Percentiles rank a stretch among this genome's conserved stretches.
Conservation (phyloP, 164 flowering plant genomes). For the Nelumbo lutea region DNA sequence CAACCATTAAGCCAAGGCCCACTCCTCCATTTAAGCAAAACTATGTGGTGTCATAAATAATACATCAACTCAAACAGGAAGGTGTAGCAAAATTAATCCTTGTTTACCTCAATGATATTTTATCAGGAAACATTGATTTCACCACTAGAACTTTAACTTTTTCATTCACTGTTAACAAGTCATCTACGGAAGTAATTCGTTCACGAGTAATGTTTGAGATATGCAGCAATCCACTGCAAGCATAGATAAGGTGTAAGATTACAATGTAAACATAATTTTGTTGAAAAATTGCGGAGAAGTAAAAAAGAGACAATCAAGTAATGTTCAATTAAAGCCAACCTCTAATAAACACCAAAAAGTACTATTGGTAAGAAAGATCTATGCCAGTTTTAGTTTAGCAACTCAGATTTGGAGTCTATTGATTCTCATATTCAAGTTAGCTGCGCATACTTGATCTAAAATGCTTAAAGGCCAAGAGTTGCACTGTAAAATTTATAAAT, state of each 20-base stretch:
- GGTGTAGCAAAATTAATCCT: not conserved
- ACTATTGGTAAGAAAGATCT: not conserved
- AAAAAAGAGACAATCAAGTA: not conserved
- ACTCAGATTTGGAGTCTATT: no score
- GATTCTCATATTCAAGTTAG: no score
- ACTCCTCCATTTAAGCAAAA: no score
- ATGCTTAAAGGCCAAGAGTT: no score
- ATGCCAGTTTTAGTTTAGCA: not conserved
- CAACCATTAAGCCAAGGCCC: no score
- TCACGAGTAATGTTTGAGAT: constrained; percentile 62
- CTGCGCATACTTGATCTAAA: no score
- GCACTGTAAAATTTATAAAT: no score
- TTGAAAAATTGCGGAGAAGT: not conserved
- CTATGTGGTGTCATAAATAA: not conserved
- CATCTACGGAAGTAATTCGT: constrained; percentile 52
- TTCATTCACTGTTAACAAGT: constrained; percentile 61
- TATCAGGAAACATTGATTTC: constrained; percentile 72
- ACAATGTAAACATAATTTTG: not conserved
- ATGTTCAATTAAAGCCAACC: not conserved
- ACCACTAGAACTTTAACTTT: constrained; percentile 82
- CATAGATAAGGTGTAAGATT: constrained; percentile 2
- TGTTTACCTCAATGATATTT: constrained; percentile 79
- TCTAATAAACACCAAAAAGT: not conserved
- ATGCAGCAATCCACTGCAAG: constrained; percentile 90
- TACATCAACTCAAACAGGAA: not conserved